Base-by-base conservation (phyloP, 352 stramenopile genomes). In the Phytophthora macrochlamydospora region DNA sequence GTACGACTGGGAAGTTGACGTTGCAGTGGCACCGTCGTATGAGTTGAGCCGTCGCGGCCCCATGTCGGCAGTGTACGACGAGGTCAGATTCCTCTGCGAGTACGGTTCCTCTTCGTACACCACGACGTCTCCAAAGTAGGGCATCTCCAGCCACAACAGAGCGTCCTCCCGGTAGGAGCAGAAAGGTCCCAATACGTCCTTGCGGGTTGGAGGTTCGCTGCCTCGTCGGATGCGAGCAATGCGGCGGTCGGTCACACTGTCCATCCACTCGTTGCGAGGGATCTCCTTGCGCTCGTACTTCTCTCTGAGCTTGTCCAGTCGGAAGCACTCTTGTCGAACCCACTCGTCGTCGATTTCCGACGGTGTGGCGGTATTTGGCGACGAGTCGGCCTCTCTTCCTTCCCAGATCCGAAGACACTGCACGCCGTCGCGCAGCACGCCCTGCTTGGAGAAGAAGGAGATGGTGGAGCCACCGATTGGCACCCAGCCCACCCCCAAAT, bases 61-160 rank as follows among this genome's bases (percentile, higher is more conserved):
- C 48, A 87, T 77, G 31, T 90, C 78, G 0, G 73, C 65, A n/a
- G 75, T 72, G 57, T 87, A 88, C 29, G 75, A 89, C 13, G 75
- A 79, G 11, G 74, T 83, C 45, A 86, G 51, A 24, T 79, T 87
- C 43, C 87, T 81, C 53, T 95, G 76, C 7, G 88, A 82, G 69
- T 98, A 98, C 5, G 89, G 86, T 50, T 96, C 86, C 67, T 98
- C 93, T 67, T 98, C 93, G 61, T 97, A 97, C 29, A 98, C 85
- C 3, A 98, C 89, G 3, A 93, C 84, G 51, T 98, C 81, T 37
- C 85, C 89, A 75, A 98, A 98, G 65, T 93, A 97, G 0, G 91
- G 92, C 80, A 98, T 84, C 63, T 97, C 90, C 18, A 98, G 81
- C 78, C 87, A 90, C 18, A 97, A 72, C 33, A 95, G 65, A 6